Conservation (phyloP, 768 basidiomycete species). For the Sutorius australiensis region DNA sequence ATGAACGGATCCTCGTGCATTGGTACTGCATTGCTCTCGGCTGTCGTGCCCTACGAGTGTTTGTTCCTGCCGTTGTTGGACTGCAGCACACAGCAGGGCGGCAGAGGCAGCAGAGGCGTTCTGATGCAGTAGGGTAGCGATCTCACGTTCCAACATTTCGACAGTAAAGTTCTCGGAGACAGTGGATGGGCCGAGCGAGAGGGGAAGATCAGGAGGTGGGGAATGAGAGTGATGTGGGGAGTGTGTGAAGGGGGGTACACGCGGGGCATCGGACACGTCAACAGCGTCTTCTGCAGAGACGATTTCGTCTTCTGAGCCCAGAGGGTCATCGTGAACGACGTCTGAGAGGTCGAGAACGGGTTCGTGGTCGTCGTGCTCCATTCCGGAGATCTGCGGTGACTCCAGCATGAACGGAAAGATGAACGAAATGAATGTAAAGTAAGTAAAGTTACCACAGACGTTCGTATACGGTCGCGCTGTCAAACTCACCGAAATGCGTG, state of each 20-base stretch:
- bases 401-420: not conserved
- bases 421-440: not conserved
- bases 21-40: conserved; percentile 25
- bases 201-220: conserved; percentile 27
- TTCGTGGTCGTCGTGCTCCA: conserved; percentile 55
- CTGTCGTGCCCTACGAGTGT: conserved; percentile 35
- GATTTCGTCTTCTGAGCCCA: conserved; percentile 52
- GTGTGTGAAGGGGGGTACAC: conserved; percentile 26
- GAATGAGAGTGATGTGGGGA: conserved; percentile 16
- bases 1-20: conserved; percentile 11
- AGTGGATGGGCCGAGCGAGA: conserved; percentile 38
- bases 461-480: not conserved
- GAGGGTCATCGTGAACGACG: conserved; percentile 77
- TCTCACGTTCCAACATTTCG: conserved; percentile 75
- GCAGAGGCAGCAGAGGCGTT: conserved; percentile 68
- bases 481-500: conserved; percentile 18
- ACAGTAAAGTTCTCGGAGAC: conserved; percentile 54
- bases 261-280: conserved; percentile 32
- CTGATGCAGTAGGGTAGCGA: conserved; percentile 69
- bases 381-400: conserved; percentile 21
- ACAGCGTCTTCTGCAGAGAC: conserved; percentile 28
- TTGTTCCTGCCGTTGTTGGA: conserved; percentile 59
- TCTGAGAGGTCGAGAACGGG: conserved; percentile 74
- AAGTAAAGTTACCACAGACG: not conserved
- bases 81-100: conserved; percentile 60